Conservation (phyloP, 139 green algal species). For the Chloropicon primus region DNA sequence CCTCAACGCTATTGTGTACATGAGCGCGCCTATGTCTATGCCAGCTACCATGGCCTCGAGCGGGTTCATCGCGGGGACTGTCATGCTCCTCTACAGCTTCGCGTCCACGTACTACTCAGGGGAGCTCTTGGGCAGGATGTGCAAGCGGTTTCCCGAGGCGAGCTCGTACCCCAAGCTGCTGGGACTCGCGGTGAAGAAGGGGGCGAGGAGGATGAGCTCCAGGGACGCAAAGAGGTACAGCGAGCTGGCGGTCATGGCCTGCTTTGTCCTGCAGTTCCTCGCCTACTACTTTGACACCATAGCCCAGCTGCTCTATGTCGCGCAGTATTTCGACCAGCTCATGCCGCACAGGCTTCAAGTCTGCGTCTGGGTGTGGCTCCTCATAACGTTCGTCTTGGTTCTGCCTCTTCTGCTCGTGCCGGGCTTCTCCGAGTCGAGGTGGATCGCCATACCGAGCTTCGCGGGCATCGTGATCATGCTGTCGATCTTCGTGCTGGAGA, state of each 20-base stretch:
- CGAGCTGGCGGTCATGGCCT: not conserved
- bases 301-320: not conserved
- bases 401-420: not conserved
- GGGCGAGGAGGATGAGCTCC: not conserved
- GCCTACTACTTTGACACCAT: not conserved
- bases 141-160: not conserved
- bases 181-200: not conserved
- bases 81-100: not conserved
- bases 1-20: not conserved
- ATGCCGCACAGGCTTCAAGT: not conserved
- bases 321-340: not conserved
- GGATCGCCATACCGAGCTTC: not conserved
- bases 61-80: not conserved
- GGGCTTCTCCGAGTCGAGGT: not conserved
- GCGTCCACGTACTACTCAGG: not conserved
- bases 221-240: not conserved
- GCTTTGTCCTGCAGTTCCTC: not conserved
- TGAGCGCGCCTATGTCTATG: not conserved
- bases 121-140: not conserved
- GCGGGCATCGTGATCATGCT: not conserved
- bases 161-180: not conserved
- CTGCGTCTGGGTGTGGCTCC: not conserved
- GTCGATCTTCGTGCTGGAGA: not conserved
- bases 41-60: not conserved
- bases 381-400: not conserved